A percentile compares a stretch with the other conserved stretches of the same genome.
These are phyloP conservation scores for Cucurbita argyrosperma DNA, from an alignment of 306 rosid species.

Conservation along the genomic window DNA sequence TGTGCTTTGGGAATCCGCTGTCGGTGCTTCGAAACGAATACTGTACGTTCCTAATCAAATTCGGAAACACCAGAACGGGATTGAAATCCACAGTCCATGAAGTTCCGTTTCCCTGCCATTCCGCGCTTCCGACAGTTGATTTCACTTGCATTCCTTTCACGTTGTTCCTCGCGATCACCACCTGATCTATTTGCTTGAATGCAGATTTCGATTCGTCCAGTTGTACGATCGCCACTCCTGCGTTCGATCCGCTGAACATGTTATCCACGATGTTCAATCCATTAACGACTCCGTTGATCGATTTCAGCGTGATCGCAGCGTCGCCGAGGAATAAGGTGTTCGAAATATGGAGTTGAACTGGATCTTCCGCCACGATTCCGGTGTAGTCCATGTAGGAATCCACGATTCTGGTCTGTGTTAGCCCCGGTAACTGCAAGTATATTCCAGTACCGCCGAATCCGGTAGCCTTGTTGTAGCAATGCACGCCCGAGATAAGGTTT, in stretches of 20 bases:
- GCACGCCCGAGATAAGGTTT: conserved; percentile 54
- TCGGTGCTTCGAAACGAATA: conserved; percentile 33
- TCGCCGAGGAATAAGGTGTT: conserved; percentile 79
- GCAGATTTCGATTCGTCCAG: conserved; percentile 42
- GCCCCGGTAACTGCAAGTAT: conserved; percentile 49
- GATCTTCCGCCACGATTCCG: conserved; percentile 80
- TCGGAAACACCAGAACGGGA: conserved; percentile 42
- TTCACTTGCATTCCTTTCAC: conserved; percentile 53
- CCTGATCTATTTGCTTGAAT: conserved; percentile 55
- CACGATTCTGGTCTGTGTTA: conserved; percentile 64
- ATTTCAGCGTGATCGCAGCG: conserved; percentile 49
- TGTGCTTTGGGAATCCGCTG: conserved; percentile 35
- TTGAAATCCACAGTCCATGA: conserved; percentile 62
- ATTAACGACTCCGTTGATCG: conserved; percentile 39
- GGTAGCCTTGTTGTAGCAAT: conserved; percentile 89
- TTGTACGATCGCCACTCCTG: conserved; percentile 47
- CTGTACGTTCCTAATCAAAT: conserved; percentile 59
- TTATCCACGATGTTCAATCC: conserved; percentile 74
- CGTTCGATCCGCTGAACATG: conserved; percentile 56
- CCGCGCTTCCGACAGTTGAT: conserved; percentile 43
- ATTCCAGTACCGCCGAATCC: conserved; percentile 83
- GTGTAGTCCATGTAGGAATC: conserved; percentile 85
- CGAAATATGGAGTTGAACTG: conserved; percentile 65
- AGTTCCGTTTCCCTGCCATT: conserved; percentile 45
- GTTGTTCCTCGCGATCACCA: conserved; percentile 54